Conservation (phyloP, 257 asterid genomes). For the Nicotiana undulata region DNA sequence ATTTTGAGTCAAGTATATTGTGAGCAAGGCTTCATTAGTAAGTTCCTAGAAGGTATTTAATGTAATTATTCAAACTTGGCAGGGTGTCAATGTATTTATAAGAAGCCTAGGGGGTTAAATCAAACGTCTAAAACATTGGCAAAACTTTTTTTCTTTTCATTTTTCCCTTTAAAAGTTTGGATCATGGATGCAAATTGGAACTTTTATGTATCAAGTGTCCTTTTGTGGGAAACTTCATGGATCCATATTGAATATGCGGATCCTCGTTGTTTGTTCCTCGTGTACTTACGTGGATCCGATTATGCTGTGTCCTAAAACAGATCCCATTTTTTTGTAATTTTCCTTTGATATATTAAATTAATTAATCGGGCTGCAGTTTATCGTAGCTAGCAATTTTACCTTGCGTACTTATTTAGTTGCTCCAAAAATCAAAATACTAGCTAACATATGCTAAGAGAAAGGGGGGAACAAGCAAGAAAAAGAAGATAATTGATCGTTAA, state of each 20-base stretch:
- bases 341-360: neutral
- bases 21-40: neutral
- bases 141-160: neutral
- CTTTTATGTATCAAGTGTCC: neutral
- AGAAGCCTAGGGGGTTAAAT: neutral
- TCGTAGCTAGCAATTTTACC: no score
- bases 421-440: no score
- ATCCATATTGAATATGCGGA: neutral
- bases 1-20: neutral
- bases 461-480: no score
- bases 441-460: no score
- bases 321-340: neutral
- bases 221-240: neutral
- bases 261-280: neutral
- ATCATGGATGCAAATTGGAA: neutral
- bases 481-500: no score
- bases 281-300: constrained; percentile 2
- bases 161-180: neutral
- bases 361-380: neutral
- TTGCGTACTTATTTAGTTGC: no score
- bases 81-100: neutral
- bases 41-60: neutral
- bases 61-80: neutral
- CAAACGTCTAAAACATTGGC: neutral
- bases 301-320: neutral